A percentile compares a stretch with the other conserved stretches of the same genome.
phyloP scores from a whole-genome alignment of 768 basidiomycete genomes.

The Naematelia encephala region DNA sequence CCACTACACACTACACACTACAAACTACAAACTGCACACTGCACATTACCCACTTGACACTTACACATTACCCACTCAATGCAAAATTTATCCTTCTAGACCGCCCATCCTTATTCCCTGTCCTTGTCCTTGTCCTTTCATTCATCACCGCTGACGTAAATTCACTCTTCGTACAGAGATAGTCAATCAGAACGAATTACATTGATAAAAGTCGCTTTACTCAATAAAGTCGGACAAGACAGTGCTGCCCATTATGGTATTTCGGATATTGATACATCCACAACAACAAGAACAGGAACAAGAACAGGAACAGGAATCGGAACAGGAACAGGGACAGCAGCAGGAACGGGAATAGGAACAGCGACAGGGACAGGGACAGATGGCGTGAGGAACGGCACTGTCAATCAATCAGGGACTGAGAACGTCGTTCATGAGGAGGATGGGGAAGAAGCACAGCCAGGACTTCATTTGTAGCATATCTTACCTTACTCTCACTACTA shows the following conservation, averaged over 20 bases:
- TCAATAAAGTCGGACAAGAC: constrained; percentile 37
- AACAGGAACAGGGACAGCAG: background rate
- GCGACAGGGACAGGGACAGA: background rate
- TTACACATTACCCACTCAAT: too few relatives aligned
- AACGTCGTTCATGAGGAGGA: background rate
- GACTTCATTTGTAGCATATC: background rate
- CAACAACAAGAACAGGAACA: background rate
- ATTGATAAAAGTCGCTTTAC: constrained; percentile 30
- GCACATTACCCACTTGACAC: too few relatives aligned
- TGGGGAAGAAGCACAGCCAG: background rate
- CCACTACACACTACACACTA: too few relatives aligned
- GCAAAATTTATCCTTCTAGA: too few relatives aligned
- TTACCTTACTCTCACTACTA: background rate
- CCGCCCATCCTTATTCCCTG: too few relatives aligned
- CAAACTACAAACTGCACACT: too few relatives aligned
- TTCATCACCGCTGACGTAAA: background rate
- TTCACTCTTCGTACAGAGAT: constrained; percentile 15
- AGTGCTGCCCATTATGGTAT: constrained; percentile 34
- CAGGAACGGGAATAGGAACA: background rate
- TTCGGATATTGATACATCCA: constrained; percentile 5
- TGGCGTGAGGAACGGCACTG: background rate
- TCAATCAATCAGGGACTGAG: background rate
- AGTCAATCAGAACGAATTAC: constrained; percentile 40
- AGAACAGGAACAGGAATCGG: background rate
- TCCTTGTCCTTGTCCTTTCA: too few relatives aligned